These are phyloP conservation scores for Xylaria sp. DNA, from an alignment of 2,329 filamentous ascomycete species.

Conservation along the genomic window DNA sequence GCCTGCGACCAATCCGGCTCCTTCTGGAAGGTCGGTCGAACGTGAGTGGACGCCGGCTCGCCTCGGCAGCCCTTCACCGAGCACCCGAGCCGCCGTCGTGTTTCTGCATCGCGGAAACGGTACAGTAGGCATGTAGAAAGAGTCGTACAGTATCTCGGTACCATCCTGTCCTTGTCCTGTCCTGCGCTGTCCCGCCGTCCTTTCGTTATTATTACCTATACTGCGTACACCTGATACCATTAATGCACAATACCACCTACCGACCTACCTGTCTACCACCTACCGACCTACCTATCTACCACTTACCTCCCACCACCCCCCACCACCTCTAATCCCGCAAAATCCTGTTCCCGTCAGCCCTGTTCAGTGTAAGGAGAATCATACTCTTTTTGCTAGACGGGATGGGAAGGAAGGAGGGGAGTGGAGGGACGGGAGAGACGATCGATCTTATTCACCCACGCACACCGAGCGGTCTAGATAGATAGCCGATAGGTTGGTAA, in stretches of 20 bases:
- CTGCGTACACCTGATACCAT: constrained; percentile 18
- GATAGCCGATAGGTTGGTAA: constrained; percentile 26
- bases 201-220: constrained; percentile 9
- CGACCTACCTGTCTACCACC: too few relatives aligned
- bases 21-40: constrained; percentile 42
- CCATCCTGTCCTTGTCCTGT: constrained; percentile 4
- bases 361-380: constrained; percentile 26
- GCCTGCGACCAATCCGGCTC: constrained; percentile 35
- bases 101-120: constrained; percentile 28
- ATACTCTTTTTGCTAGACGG: constrained; percentile 21
- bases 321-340: constrained; percentile 17
- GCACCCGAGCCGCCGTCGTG: constrained; percentile 38
- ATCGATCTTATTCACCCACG: constrained; percentile 31
- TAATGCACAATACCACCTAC: constrained; percentile 21
- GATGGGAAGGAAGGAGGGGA: background rate
- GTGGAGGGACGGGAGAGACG: constrained; percentile 17
- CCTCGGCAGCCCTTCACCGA: constrained; percentile 40
- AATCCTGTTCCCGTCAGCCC: constrained; percentile 34
- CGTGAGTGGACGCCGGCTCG: constrained; percentile 35
- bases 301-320: background rate
- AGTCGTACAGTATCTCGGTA: constrained; percentile 12
- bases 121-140: background rate
- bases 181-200: too few relatives aligned
- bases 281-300: constrained; percentile 5
- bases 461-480: constrained; percentile 25